Base-by-base conservation (phyloP, 2,329 filamentous ascomycete genomes). In the Tolypocladium guangdongense region DNA sequence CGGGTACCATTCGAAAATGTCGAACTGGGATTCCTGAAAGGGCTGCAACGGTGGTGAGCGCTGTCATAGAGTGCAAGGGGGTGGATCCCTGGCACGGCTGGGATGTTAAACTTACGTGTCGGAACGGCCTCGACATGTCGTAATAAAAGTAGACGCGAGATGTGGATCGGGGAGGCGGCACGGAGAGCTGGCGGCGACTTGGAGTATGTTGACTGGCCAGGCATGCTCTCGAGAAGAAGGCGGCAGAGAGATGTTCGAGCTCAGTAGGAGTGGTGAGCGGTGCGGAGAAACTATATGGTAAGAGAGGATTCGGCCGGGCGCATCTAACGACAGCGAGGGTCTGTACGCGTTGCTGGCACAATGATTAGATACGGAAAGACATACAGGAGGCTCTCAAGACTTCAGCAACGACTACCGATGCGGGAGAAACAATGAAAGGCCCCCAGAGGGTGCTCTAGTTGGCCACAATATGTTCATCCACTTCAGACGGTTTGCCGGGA, bases 1-100 rank as follows among this genome's bases (percentile, higher is more conserved):
- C 11, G 89, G 88, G 67, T 95, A 88, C 93, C 93, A 97, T 56
- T 90, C 87, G 66, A 96, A 86, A 58, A 96, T 87, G 68, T 92
- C 87, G 70, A 91, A 85, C 49, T 77, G 71, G 51, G 67, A 64
- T 56, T 76, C 71, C 56, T 73, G 67, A 56, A 77, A 75, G 7
- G 73, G 71, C 75, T 78, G 49, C 11, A 20, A 41, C 37, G 14
- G 33, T 16, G 6, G 41, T 51, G 33, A 49, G 38, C 39, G 52
- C 46, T 32, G 48, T 22, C 43, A 46, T 11, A 46, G 43, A 32
- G 18, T 20, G 43, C 43, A n/a, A 32, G 39, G n/a, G 16, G 2
- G 27, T n/a, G 27, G 43, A 18, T 32, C 43, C 12, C 8, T 46
- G 27, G 10, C 43, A 11, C 7, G 43, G 5, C 43, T 18, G 16